phyloP scores from a whole-genome alignment of 495 filamentous ascomycete genomes.

The Talaromyces borbonicus region DNA sequence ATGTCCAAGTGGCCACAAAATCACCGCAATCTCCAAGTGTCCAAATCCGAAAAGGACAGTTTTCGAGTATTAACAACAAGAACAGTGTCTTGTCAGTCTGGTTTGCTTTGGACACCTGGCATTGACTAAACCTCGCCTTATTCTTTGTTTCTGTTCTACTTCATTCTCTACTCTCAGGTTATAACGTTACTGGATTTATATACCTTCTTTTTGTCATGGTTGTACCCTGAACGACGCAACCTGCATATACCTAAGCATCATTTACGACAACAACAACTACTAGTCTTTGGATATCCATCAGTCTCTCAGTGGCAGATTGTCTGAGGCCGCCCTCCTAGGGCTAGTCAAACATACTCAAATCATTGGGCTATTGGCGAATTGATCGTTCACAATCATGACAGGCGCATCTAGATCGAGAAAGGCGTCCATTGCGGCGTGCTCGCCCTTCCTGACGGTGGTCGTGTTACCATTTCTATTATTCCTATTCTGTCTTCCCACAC shows the following conservation, averaged over 20 bases:
- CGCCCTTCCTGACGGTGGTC: slow-evolving; percentile 28
- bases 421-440: slow-evolving; percentile 16
- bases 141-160: not conserved
- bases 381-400: slow-evolving; percentile 35
- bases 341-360: not conserved
- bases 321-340: not conserved
- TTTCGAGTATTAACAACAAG: not conserved
- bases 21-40: not conserved
- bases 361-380: not conserved
- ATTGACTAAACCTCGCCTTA: not conserved
- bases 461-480: slow-evolving; percentile 40
- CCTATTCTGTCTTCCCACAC: slow-evolving; percentile 46
- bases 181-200: not conserved
- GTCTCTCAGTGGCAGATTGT: not conserved
- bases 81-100: too few species aligned
- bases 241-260: too few species aligned
- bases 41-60: slow-evolving; percentile 4
- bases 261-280: too few species aligned
- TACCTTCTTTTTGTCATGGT: not conserved
- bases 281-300: too few species aligned
- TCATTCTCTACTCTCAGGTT: not conserved
- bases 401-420: slow-evolving; percentile 27
- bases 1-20: slow-evolving; percentile 7
- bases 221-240: too few species aligned
- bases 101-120: not conserved